These are phyloP conservation scores for Lepidium campestre DNA, from an alignment of 441 rosid genomes.

Conservation along the genomic window DNA sequence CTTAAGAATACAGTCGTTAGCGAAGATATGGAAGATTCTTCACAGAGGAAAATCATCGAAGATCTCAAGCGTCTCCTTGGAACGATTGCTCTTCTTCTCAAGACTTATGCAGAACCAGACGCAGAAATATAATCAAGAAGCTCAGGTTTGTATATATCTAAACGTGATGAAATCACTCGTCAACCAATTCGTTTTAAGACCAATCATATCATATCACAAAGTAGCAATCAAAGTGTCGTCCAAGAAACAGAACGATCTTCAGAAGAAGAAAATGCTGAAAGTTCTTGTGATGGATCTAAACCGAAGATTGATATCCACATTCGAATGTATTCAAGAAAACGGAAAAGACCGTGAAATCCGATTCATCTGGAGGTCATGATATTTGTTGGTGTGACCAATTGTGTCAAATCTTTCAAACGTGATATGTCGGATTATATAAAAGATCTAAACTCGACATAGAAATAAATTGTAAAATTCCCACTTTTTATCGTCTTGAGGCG, in stretches of 20 bases:
- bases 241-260: too few species aligned
- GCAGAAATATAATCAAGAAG: constrained; percentile 15
- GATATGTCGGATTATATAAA: too few species aligned
- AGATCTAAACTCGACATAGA: too few species aligned
- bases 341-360: background rate
- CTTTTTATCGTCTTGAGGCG: too few species aligned
- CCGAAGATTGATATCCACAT: background rate
- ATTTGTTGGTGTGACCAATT: too few species aligned
- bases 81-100: background rate
- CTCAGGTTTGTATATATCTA: constrained; percentile 7
- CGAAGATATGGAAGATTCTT: constrained; percentile 4
- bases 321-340: background rate
- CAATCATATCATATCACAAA: too few species aligned
- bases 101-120: constrained; percentile 8
- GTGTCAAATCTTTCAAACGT: too few species aligned
- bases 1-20: constrained; percentile 7
- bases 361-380: too few species aligned
- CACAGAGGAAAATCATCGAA: background rate
- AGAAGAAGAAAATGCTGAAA: too few species aligned
- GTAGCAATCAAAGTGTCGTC: too few species aligned
- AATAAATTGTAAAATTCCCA: too few species aligned
- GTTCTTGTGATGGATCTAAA: background rate
- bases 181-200: background rate
- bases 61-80: constrained; percentile 6
- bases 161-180: background rate